phyloP scores from a whole-genome alignment of 1,284 basidiomycete species.

The Takashimella tepidaria region DNA sequence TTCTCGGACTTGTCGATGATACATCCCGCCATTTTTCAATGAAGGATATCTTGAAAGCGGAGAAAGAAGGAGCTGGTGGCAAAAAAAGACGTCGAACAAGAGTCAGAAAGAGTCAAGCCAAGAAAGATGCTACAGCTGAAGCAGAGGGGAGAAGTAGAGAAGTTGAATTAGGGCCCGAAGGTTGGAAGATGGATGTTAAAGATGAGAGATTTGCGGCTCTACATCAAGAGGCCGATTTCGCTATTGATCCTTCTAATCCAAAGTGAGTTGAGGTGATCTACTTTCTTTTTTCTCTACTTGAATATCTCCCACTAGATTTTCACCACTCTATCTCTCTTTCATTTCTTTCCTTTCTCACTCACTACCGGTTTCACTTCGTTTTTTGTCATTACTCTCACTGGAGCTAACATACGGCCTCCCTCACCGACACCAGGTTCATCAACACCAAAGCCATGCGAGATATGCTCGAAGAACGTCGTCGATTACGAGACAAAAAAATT shows the following conservation, averaged over 20 bases:
- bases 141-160: conserved; percentile 64
- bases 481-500: neutral
- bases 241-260: conserved; percentile 93
- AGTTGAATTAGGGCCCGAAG: conserved; percentile 46
- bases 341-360: no score
- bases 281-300: no score
- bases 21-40: conserved; percentile 68
- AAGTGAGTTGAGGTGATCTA: conserved; percentile 61
- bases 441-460: conserved; percentile 83
- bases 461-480: conserved; percentile 52
- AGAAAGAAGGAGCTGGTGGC: conserved; percentile 55
- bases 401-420: no score
- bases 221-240: conserved; percentile 86
- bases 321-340: no score
- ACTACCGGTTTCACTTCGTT: no score
- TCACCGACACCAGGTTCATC: conserved; percentile 69
- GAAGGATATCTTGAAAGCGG: conserved; percentile 80
- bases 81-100: conserved; percentile 54
- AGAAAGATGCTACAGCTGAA: conserved; percentile 45
- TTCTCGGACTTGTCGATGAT: conserved; percentile 13
- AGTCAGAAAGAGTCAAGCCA: conserved; percentile 50
- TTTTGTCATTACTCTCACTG: no score
- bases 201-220: conserved; percentile 84
- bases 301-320: no score
- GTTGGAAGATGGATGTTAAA: conserved; percentile 74